Evolutionary conservation across 495 filamentous ascomycete genomes (phyloP), one percentile per base, ranked within the genome.

Genomic region (Penicillium chermesinum): DNA sequence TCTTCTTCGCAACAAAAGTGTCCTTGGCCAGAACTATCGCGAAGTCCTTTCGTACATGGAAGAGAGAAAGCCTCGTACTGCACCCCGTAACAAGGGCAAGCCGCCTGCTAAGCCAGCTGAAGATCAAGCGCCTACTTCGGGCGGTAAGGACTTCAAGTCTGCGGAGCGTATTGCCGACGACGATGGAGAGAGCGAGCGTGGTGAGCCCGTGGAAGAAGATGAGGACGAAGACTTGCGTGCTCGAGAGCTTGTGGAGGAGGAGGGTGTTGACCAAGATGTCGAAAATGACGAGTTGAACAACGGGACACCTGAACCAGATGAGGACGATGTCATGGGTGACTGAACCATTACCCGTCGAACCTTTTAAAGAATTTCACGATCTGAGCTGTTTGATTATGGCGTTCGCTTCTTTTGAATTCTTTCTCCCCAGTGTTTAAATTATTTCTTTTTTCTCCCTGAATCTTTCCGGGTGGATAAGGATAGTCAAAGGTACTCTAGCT

Each of bases 31-130:
- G 3, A 91, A 90, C 56, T 87, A 88, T 64, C 81, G 79, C 53
- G 87, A 89, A 53, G 81, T 94, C 6, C 66, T 95, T 12, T 79
- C 75, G 13, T 87, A 82, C 57, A 61, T 97, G 1, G 87, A 88
- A 52, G 80, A 83, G 52, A 69, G 66, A 22, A 78, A 77, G 54
- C 64, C 67, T 50, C 50, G 74, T 66, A 57, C 57, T 47, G 46
- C 56, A 22, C 53, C 59, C 10, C 53, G 46, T 25, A 65, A 65
- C 7, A 81, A 78, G 49, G 70, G 70, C 7, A 78, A 80, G 48
- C 77, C 75, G 47, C 48, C 68, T n/a, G 65, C 49, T 6, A 56
- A 53, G 36, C 12, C 63, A 13, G 63, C 57, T 25, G 67, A 64
- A 46, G 65, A 52, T 17, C 73, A 70, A 43, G 55, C 61, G n/a